Conservation (phyloP, 371 early-diverging fungal species). For the Dinochytrium kinnereticum region DNA sequence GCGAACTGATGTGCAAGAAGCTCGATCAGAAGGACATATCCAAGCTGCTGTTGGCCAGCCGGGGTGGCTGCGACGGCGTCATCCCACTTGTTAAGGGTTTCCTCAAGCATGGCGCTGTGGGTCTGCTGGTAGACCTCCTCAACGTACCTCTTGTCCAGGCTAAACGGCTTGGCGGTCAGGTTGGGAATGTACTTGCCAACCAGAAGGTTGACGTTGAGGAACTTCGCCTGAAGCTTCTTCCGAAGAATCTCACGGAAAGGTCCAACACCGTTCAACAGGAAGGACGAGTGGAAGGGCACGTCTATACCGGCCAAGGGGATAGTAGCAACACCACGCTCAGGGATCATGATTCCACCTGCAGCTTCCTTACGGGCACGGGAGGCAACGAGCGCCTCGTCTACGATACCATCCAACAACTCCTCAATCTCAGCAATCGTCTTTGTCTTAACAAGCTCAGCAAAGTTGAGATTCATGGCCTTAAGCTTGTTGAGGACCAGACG, state of each 20-base stretch:
- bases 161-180: conserved; percentile 92
- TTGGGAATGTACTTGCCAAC: conserved; percentile 92
- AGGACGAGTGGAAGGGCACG: conserved; percentile 96
- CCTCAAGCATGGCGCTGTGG: conserved; percentile 70
- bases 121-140: conserved; percentile 77
- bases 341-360: conserved; percentile 66
- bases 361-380: conserved; percentile 61
- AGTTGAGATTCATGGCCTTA: conserved; percentile 72
- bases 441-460: conserved; percentile 82
- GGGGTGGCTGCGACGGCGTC: conserved; percentile 71
- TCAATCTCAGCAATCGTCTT: conserved; percentile 85
- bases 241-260: conserved; percentile 91
- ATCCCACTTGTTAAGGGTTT: conserved; percentile 86
- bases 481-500: conserved; percentile 83
- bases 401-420: conserved; percentile 75
- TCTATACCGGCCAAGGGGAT: conserved; percentile 93
- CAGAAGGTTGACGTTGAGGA: conserved; percentile 79
- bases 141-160: conserved; percentile 79
- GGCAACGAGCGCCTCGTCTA: conserved; percentile 74
- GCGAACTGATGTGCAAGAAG: conserved; percentile 85
- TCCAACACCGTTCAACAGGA: conserved; percentile 86
- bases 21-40: conserved; percentile 86
- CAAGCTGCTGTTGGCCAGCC: conserved; percentile 83
- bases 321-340: conserved; percentile 91
- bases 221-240: conserved; percentile 78